Base-by-base conservation (phyloP, 2,329 filamentous ascomycete genomes). In the Talaromyces sp. region DNA sequence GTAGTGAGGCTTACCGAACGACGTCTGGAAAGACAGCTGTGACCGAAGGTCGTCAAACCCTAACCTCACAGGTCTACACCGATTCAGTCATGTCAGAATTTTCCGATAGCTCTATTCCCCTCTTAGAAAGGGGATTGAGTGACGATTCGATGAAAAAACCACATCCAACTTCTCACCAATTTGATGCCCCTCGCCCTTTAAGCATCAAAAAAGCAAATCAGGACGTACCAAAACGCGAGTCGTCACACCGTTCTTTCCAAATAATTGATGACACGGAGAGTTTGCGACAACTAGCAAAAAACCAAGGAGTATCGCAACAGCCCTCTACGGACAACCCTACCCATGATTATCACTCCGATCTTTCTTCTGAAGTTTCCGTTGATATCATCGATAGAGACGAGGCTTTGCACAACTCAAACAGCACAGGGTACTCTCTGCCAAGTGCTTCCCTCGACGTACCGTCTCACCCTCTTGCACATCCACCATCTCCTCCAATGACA, bases 21-120 rank as follows among this genome's bases (percentile, higher is more conserved):
- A 39, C 42, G 17, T 39, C 39, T 8, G 19, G 53, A 19, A 57
- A 53, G 30, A 39, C 32, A 6, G 15, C 55, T 6, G 27, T 39
- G 36, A 9, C 30, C 42, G 44, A 30, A 17, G 25, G 65, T 11
- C 67, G 65, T n/a, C 67, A 69, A 49, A 64, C 70, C 36, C 65
- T 70, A 19, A 71, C 71, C 25, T 71, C 70, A 30, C 69, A 73
- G 17, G 69, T 74, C n/a, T 74, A 77, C 51, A 75, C 75, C 10
- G 74, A 74, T 51, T 79, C 78, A 2, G 73, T 79, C 28, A 82
- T 85, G 15, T 92, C 91, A 0, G 83, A 85, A 30, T 86, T 88
- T 56, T 93, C 90, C 0, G 92, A 92, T 71, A 88, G 85, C 44
- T 93, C 90, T 0, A 86, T 88, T 36, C 91, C 92, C 4, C 81